Base-by-base conservation (phyloP, 208 protist species). In the Phytomonas serpens region DNA sequence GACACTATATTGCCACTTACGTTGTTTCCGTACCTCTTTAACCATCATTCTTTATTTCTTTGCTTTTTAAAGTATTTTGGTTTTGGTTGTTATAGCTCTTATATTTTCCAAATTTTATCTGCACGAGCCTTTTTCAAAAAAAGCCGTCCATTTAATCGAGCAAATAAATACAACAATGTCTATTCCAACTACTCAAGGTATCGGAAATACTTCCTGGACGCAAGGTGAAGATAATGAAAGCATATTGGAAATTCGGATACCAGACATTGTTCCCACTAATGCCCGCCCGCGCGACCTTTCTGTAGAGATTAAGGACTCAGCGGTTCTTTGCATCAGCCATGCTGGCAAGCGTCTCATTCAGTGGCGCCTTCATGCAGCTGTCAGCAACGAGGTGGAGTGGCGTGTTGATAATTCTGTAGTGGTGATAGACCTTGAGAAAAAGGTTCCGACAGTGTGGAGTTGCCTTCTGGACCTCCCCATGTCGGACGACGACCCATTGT, bases 381-480 rank as follows among this genome's bases (percentile, higher is more conserved):
- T 96, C 42, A 80, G 79, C 42, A 72, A 80, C 23, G 87, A 94
- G 74, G 85, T 93, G 47, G 89, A 94, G 77, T 93, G 89, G 88
- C 82, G 87, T 64, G 83, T 93, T 33, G 85, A 84, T 47, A 82
- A 78, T 32, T 52, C 63, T 42, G 64, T 95, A 31, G 79, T 92
- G n/a, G 75, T 89, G 29, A 6, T 57, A 27, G 87, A 90, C 23
- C 67, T 93, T 61, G 78, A 87, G 62, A 96, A 96, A 79, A 77
- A 75, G 67, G 76, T 61, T 37, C 75, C 76, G 0, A 64, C 79
- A 2, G 72, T 82, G 42, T 96, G 91, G 89, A 81, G 77, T 64
- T 93, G 87, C 71, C 81, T 96, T 30, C 76, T 96, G 27, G 80
- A 89, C 61, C 77, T 94, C 19, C 89, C 86, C 31, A 87, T 96